Conservation (phyloP, 345 rosid species). For the Populus nigra region DNA sequence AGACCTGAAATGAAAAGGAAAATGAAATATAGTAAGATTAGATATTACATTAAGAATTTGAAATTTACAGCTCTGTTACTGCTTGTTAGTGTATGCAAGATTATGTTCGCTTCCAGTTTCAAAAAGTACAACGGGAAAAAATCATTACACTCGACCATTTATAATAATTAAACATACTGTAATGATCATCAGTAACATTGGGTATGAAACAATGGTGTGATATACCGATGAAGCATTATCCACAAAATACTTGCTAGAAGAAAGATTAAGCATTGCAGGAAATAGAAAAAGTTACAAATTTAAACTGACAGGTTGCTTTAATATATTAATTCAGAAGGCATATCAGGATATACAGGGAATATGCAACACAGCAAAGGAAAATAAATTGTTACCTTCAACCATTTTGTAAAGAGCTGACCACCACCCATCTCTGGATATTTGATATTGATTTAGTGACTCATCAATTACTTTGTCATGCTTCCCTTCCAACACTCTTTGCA, state of each 20-base stretch:
- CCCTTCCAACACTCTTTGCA: constrained; percentile 82
- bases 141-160: no score
- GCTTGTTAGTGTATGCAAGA: not conserved
- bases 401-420: constrained; percentile 91
- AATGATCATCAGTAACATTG: no score
- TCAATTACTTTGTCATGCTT: constrained; percentile 73
- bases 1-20: constrained; percentile 50
- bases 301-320: no score
- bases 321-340: not conserved
- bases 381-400: constrained; percentile 64
- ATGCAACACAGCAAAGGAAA: not conserved
- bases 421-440: constrained; percentile 77
- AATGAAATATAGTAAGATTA: not conserved
- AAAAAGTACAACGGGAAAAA: no score
- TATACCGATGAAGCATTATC: no score
- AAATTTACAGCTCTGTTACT: not conserved
- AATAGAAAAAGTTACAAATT: no score
- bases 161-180: no score
- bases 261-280: no score
- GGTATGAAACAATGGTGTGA: no score
- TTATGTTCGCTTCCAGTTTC: not conserved
- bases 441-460: constrained; percentile 44
- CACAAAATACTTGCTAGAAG: no score
- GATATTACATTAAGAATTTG: not conserved
- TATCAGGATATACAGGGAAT: not conserved